phyloP scores from a whole-genome alignment of 2,329 filamentous ascomycete species.

The Sporothrix humicola region DNA sequence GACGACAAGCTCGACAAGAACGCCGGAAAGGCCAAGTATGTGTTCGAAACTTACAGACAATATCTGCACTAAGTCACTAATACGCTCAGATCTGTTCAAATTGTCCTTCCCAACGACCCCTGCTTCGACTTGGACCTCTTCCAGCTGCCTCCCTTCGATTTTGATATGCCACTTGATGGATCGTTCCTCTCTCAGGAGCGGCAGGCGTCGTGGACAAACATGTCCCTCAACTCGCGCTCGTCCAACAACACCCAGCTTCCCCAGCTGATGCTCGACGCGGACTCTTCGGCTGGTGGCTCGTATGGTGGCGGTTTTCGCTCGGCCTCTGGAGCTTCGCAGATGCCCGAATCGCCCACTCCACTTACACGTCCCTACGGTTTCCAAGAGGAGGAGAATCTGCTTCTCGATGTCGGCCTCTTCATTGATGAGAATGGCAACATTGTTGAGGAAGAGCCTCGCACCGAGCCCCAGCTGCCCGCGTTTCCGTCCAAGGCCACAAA shows the following conservation, averaged over 20 bases:
- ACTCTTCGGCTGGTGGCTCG: conserved; percentile 41
- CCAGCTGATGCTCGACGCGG: conserved; percentile 46
- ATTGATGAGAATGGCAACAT: conserved; percentile 39
- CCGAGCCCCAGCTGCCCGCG: conserved; percentile 37
- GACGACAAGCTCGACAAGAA: conserved; percentile 69
- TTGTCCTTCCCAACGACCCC: conserved; percentile 82
- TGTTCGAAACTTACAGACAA: conserved; percentile 20
- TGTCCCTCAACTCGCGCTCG: conserved; percentile 35
- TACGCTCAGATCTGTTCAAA: conserved; percentile 68
- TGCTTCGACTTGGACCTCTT: conserved; percentile 66
- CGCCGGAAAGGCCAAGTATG: conserved; percentile 74
- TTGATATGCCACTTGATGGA: conserved; percentile 47
- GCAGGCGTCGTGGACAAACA: conserved; percentile 37
- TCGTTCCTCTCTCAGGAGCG: conserved; percentile 35
- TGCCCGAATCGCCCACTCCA: conserved; percentile 36
- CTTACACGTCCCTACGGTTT: conserved; percentile 45
- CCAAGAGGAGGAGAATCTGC: conserved; percentile 52
- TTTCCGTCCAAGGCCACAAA: conserved; percentile 23
- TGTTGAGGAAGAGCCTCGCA: conserved; percentile 36
- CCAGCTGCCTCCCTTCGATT: conserved; percentile 63
- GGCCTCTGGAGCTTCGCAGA: conserved; percentile 29
- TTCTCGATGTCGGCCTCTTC: conserved; percentile 46
- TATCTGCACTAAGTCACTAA: conserved; percentile 32
- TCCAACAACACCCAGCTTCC: conserved; percentile 52
- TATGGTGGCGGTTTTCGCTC: conserved; percentile 35